Percentiles rank a stretch among this genome's conserved stretches.
phyloP scores from a whole-genome alignment of 2,329 filamentous ascomycete genomes.

The Alternaria metachromatica region DNA sequence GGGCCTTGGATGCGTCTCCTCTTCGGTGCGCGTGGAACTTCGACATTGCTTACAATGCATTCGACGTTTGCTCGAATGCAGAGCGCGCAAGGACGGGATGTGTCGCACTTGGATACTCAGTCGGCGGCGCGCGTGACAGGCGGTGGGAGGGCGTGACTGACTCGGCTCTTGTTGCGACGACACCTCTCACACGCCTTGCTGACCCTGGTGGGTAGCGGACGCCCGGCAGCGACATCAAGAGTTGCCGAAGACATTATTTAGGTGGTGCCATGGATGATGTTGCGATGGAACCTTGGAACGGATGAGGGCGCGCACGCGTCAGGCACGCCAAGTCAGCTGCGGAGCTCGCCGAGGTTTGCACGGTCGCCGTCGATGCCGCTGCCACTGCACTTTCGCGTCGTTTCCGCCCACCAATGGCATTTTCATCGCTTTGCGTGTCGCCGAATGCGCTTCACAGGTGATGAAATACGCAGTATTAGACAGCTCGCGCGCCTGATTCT shows the following conservation, averaged over 20 bases:
- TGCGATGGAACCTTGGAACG: not conserved
- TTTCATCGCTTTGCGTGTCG: not conserved
- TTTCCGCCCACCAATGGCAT: not conserved
- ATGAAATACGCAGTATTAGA: not conserved
- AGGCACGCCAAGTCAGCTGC: not conserved
- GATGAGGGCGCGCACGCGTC: not conserved
- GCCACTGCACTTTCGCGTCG: not conserved
- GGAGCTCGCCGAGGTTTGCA: not conserved
- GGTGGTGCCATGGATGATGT: not conserved
- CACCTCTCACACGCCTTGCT: slow-evolving; percentile 19
- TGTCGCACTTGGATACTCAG: slow-evolving; percentile 38
- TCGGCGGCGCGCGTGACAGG: not conserved
- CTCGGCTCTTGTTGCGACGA: slow-evolving; percentile 17
- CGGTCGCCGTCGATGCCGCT: not conserved
- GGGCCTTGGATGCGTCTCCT: slow-evolving; percentile 8
- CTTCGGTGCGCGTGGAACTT: slow-evolving; percentile 2
- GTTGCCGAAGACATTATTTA: not conserved
- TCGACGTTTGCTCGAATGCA: slow-evolving; percentile 40
- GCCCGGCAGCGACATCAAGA: not conserved
- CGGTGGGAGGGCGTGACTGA: slow-evolving; percentile 2
- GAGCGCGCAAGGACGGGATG: slow-evolving; percentile 43
- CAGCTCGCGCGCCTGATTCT: not conserved
- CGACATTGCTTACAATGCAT: not conserved
- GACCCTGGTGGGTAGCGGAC: slow-evolving; percentile 11
- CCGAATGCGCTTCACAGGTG: not conserved